Evolutionary conservation across 768 basidiomycete genomes (phyloP).

Genomic region (Hortiboletus campestris): DNA sequence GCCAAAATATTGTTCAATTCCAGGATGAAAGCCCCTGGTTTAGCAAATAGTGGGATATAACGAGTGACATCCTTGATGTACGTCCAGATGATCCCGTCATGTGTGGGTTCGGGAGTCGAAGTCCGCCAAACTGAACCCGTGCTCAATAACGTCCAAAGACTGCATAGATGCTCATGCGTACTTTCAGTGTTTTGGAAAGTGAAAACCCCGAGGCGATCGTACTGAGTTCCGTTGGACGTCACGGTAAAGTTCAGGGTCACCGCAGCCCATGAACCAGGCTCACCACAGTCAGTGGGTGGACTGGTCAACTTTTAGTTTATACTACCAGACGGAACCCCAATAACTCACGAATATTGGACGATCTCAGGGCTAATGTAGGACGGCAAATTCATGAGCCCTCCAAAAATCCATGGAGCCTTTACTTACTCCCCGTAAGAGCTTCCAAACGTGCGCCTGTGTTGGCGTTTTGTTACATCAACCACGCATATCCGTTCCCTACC

Average conservation of each 20-base stretch:
- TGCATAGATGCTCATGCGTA: slow-evolving; percentile 31
- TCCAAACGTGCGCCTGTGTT: slow-evolving; percentile 63
- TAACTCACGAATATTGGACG: slow-evolving; percentile 55
- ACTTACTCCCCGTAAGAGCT: slow-evolving; percentile 67
- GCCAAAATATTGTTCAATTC: slow-evolving; percentile 71
- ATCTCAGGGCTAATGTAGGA: slow-evolving; percentile 51
- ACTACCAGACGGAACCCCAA: neutral
- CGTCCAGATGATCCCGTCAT: slow-evolving; percentile 75
- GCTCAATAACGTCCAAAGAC: neutral
- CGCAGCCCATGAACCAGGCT: slow-evolving; percentile 69
- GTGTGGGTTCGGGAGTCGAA: slow-evolving; percentile 74
- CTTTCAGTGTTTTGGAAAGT: slow-evolving; percentile 79
- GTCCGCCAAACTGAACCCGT: slow-evolving; percentile 65
- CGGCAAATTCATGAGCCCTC: neutral
- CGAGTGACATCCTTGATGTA: slow-evolving; percentile 73
- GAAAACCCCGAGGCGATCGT: slow-evolving; percentile 68
- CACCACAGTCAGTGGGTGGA: slow-evolving; percentile 71
- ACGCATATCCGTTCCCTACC: neutral
- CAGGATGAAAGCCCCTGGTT: slow-evolving; percentile 66
- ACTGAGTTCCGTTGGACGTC: slow-evolving; percentile 76
- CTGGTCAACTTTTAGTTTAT: slow-evolving; percentile 33
- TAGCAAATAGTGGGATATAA: slow-evolving; percentile 67
- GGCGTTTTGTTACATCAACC: neutral
- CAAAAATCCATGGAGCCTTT: neutral
- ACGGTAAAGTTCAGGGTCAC: slow-evolving; percentile 76